A percentile compares a stretch with the other conserved stretches of the same genome.
phyloP scores from a whole-genome alignment of 257 asterid genomes.

The Datura wrightii region DNA sequence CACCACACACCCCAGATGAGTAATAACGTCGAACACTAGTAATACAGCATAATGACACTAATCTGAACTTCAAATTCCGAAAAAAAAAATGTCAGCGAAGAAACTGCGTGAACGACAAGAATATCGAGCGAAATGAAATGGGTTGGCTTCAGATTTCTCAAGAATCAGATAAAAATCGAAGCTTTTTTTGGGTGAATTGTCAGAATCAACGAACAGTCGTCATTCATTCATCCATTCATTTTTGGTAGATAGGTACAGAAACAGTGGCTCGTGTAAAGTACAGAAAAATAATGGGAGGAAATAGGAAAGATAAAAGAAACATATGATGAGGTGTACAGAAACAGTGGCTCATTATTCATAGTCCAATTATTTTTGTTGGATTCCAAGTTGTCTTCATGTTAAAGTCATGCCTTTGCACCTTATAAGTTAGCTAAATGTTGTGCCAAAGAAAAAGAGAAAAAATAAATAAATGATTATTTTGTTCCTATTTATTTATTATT shows the following conservation, averaged over 20 bases:
- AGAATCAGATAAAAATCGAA: not conserved
- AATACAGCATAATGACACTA: conserved; percentile 36
- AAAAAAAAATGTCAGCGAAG: not conserved
- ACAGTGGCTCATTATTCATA: too few species aligned
- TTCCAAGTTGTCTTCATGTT: not conserved
- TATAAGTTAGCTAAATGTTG: not conserved
- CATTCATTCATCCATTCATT: not conserved
- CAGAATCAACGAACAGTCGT: conserved; percentile 28
- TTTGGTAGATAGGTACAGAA: conserved; percentile 14
- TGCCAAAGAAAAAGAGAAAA: not conserved
- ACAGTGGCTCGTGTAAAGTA: not conserved
- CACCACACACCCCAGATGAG: conserved; percentile 35
- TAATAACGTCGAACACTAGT: conserved; percentile 47
- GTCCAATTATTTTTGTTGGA: conserved; percentile 4
- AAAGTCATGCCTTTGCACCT: not conserved
- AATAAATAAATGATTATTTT: not conserved
- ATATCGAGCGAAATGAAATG: conserved; percentile 29
- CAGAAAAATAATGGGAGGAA: not conserved
- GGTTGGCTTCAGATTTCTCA: conserved; percentile 38
- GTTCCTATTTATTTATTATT: too few species aligned
- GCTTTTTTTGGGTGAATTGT: conserved; percentile 25
- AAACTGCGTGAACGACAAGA: conserved; percentile 26
- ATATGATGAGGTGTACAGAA: not conserved
- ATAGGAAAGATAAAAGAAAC: not conserved
- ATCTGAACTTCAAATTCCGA: conserved; percentile 28